Evolutionary conservation across 306 rosid genomes (phyloP).

Genomic region (Pterocarpus macrocarpus): DNA sequence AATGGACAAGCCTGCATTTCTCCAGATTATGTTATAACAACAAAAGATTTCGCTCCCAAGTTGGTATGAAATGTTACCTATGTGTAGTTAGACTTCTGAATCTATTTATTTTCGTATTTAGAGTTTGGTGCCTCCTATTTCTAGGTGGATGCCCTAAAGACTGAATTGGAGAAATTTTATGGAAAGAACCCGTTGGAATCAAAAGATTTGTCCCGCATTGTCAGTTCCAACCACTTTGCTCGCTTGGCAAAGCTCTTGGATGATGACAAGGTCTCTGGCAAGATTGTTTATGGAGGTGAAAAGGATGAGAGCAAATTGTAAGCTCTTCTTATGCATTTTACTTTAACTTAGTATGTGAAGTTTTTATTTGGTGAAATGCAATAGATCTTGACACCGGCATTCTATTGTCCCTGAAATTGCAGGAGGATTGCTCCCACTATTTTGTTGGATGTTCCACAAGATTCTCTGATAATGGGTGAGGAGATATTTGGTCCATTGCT

Average conservation of each 20-base stretch:
- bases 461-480: constrained; percentile 82
- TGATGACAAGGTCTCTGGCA: constrained; percentile 85
- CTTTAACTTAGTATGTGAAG: constrained; percentile 15
- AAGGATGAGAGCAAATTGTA: constrained; percentile 80
- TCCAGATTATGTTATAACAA: constrained; percentile 81
- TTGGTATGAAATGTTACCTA: constrained; percentile 64
- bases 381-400: constrained; percentile 22
- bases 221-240: constrained; percentile 77
- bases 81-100: constrained; percentile 29
- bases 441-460: constrained; percentile 81
- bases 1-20: constrained; percentile 94
- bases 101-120: constrained; percentile 17
- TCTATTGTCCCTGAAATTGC: constrained; percentile 29
- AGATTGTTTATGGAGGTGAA: constrained; percentile 88
- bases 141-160: constrained; percentile 79
- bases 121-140: constrained; percentile 43
- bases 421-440: constrained; percentile 92
- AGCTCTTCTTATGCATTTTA: constrained; percentile 43
- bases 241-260: constrained; percentile 85
- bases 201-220: constrained; percentile 86
- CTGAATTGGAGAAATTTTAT: constrained; percentile 72
- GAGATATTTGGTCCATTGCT: constrained; percentile 97
- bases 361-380: constrained; percentile 22
- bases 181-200: constrained; percentile 86
- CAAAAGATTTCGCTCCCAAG: constrained; percentile 83